Conservation (phyloP, 169 alveolate genomes). For the Eimeria sp. region DNA sequence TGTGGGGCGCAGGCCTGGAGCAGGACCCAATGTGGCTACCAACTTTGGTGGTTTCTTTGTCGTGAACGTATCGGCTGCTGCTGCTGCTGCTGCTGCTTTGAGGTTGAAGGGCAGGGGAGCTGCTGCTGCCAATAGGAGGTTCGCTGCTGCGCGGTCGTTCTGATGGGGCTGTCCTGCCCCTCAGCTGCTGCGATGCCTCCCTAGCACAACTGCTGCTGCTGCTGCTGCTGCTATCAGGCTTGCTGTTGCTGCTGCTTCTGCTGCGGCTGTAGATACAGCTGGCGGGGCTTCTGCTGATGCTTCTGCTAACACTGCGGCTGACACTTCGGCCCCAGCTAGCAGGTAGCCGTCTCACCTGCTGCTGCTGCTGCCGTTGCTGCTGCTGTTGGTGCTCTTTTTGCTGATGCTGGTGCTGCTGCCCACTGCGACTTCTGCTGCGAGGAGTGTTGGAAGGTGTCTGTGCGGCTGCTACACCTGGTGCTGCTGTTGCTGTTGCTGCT, state of each 20-base stretch:
- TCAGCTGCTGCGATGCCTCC: background rate
- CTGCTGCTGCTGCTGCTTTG: constrained; percentile 14
- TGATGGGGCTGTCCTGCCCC: background rate
- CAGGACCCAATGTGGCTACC: background rate
- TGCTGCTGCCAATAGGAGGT: background rate
- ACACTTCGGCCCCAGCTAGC: constrained; percentile 7
- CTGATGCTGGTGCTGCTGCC: background rate
- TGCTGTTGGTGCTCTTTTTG: background rate
- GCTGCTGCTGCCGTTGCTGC: constrained; percentile 28
- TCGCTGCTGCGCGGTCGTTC: background rate
- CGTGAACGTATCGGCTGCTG: background rate
- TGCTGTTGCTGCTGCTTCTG: constrained; percentile 22
- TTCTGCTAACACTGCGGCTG: constrained; percentile 12
- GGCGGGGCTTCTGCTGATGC: constrained; percentile 24
- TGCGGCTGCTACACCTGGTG: constrained; percentile 8
- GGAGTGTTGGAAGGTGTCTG: background rate
- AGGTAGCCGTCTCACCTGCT: background rate
- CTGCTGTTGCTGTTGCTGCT: background rate
- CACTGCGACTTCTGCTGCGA: constrained; percentile 18
- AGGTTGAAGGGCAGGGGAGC: background rate
- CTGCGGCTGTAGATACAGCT: background rate
- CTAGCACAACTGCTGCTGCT: background rate
- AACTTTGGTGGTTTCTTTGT: background rate
- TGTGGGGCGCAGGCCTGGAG: background rate
- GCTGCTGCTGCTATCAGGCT: constrained; percentile 6